These are phyloP conservation scores for Euptelea pleiosperma DNA, from an alignment of 164 flowering plant species.

Conservation along the genomic window DNA sequence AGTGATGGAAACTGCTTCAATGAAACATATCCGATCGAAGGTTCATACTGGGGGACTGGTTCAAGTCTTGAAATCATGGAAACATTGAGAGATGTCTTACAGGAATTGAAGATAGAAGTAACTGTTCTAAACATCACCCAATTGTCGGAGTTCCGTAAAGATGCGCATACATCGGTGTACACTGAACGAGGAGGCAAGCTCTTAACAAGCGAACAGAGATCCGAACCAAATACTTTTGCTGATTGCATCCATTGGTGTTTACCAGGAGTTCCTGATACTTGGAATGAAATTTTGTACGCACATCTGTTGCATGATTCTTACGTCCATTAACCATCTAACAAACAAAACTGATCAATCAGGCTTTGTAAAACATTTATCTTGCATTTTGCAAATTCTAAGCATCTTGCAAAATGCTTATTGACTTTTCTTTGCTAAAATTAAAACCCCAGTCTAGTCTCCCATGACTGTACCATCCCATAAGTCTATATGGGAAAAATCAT, in stretches of 20 bases:
- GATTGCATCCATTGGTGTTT: constrained; percentile 99
- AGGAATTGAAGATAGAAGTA: constrained; percentile 41
- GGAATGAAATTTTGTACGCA: constrained; percentile 89
- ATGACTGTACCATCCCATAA: too few relatives aligned
- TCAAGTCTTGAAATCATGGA: constrained; percentile 66
- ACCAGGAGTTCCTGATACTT: constrained; percentile 93
- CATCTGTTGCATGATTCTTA: constrained; percentile 42
- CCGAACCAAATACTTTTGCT: constrained; percentile 63
- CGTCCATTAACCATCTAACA: neutral
- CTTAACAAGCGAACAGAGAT: constrained; percentile 67
- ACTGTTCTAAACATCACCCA: constrained; percentile 79
- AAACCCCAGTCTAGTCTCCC: too few relatives aligned
- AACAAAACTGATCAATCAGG: too few relatives aligned
- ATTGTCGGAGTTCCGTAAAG: constrained; percentile 76
- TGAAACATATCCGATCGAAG: constrained; percentile 61
- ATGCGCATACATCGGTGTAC: constrained; percentile 75
- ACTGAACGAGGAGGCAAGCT: constrained; percentile 85
- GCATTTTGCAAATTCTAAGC: too few relatives aligned
- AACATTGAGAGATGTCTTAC: constrained; percentile 40
- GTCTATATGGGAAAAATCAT: too few relatives aligned
- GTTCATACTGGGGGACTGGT: constrained; percentile 79
- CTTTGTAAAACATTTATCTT: too few relatives aligned
- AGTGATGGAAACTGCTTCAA: constrained; percentile 75
- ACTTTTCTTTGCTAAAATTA: too few relatives aligned
- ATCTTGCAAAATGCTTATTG: too few relatives aligned